Evolutionary conservation across 2,329 filamentous ascomycete species (phyloP), one percentile per base, ranked within the genome.

Genomic region (Exophiala alcalophila): DNA sequence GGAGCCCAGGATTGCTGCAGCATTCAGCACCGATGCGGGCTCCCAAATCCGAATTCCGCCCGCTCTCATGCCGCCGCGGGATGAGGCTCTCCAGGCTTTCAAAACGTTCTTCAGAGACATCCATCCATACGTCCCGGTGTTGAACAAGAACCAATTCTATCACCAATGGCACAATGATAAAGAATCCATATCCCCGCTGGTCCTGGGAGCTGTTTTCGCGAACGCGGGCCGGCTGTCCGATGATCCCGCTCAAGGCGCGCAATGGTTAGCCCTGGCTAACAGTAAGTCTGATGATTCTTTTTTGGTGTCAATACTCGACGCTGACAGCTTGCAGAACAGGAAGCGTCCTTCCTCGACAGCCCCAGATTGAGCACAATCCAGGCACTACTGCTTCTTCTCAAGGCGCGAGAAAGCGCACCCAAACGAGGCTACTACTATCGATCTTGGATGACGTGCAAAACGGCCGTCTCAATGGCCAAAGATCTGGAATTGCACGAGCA

Each of bases 401-500:
- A 97, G 64, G 92, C 91, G 1, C 79, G 89, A 51, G 91, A 97
- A 64, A 85, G 86, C n/a, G 81, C 85, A 6, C 90, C 91, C 0
- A 94, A 94, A 61, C 81, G 87, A 47, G 92, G 92, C 1, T 97
- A 97, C 61, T 97, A 92, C 64, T 97, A 92, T 66, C 83, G 91
- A 25, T 97, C 92, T 0, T 97, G 92, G 91, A 94, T 96, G 80
- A 87, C 86, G 4, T 81, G 94, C 14, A 91, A 95, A 39, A 87
- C 90, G 48, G 88, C 91, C 51, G 84, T 94, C 5, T 84, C 89
- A 32, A 95, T 97, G 87, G 88, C 81, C 18, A 92, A 94, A 59
- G 91, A 96, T 60, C 72, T 97, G 21, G 87, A 89, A 14, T 71
- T 97, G 4, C 83, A 96, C 59, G 88, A 95, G 52, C 91, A 97